Evolutionary conservation across 768 basidiomycete species (phyloP).

Genomic region (Mycena crocata): DNA sequence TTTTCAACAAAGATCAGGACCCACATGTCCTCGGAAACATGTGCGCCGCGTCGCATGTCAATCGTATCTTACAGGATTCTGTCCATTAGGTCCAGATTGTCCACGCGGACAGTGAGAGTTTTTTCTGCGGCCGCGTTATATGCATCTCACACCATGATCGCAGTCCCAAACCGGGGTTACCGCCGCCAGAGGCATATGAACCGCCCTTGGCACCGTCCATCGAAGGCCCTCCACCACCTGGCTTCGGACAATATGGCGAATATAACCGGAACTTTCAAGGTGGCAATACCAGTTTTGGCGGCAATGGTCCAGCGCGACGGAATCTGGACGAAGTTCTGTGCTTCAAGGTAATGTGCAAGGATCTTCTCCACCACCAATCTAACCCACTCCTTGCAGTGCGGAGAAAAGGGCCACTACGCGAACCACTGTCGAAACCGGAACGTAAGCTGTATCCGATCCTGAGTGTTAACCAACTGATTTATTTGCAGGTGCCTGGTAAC

Average conservation of each 20-base stretch:
- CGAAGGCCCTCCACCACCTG: constrained; percentile 91
- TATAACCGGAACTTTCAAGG: constrained; percentile 68
- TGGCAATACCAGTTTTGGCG: constrained; percentile 40
- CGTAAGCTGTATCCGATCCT: constrained; percentile 37
- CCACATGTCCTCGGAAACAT: constrained; percentile 91
- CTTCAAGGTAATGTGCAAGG: constrained; percentile 72
- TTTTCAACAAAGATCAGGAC: constrained; percentile 62
- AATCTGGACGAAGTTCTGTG: constrained; percentile 89
- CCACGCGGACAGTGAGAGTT: constrained; percentile 85
- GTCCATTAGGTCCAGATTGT: constrained; percentile 91
- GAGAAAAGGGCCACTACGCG: constrained; percentile 94
- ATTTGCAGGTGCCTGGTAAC: constrained; percentile 74
- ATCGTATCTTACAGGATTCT: constrained; percentile 91
- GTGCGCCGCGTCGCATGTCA: constrained; percentile 92
- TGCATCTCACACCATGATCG: constrained; percentile 22
- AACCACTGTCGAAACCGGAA: constrained; percentile 93
- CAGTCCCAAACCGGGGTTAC: constrained; percentile 86
- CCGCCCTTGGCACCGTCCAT: constrained; percentile 79
- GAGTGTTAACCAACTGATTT: not conserved
- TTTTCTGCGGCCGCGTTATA: constrained; percentile 6
- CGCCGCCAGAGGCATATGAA: constrained; percentile 79
- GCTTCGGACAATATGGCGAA: constrained; percentile 87
- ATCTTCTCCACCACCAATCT: constrained; percentile 3
- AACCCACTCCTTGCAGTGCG: constrained; percentile 76
- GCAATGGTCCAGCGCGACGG: constrained; percentile 60